These are phyloP conservation scores for Tylopilus sp. DNA, from an alignment of 768 basidiomycete species.

Conservation along the genomic window DNA sequence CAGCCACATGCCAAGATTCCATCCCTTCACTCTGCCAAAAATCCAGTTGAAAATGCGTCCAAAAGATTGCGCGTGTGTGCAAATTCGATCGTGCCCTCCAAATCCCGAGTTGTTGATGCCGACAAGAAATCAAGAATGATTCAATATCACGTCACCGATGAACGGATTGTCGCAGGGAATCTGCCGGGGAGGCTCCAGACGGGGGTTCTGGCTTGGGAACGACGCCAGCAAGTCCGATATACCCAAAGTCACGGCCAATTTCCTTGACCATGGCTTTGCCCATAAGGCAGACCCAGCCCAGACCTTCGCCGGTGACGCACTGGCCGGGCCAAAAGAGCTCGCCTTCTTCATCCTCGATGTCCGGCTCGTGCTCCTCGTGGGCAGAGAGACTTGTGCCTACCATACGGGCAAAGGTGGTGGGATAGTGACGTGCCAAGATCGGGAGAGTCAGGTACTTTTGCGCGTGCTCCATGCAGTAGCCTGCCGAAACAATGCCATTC, in stretches of 20 bases:
- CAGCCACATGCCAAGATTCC: conserved; percentile 15
- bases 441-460: conserved; percentile 61
- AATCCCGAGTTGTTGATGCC: conserved; percentile 24
- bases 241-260: conserved; percentile 72
- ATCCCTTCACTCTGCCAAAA: conserved; percentile 13
- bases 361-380: conserved; percentile 73
- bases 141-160: conserved; percentile 26
- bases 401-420: conserved; percentile 72
- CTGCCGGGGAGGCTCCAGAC: conserved; percentile 28
- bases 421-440: conserved; percentile 66
- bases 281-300: conserved; percentile 86
- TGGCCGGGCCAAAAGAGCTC: conserved; percentile 85
- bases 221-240: conserved; percentile 68
- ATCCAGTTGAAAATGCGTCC: conserved; percentile 28
- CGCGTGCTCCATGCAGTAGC: conserved; percentile 42
- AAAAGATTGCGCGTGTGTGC: conserved; percentile 21
- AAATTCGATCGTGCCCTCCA: conserved; percentile 26
- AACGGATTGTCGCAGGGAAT: conserved; percentile 31
- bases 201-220: conserved; percentile 60
- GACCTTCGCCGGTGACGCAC: conserved; percentile 66
- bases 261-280: conserved; percentile 85
- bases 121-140: conserved; percentile 28
- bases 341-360: conserved; percentile 82
- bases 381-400: conserved; percentile 58
- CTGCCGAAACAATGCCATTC: conserved; percentile 40